Conservation (phyloP, 2,329 filamentous ascomycete genomes). For the Botrytis fragariae region DNA sequence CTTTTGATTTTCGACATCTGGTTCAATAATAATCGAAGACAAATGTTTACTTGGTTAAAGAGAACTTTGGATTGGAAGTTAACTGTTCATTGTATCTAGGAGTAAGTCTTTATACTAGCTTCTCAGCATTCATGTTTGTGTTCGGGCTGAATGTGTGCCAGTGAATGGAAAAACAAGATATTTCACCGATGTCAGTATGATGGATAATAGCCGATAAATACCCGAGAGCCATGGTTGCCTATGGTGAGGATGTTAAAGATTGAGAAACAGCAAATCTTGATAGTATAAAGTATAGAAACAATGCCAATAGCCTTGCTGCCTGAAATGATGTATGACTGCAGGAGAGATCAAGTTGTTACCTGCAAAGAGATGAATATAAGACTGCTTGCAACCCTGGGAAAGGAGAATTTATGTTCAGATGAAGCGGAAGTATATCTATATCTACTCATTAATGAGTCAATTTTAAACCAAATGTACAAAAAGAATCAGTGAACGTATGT, state of each 20-base stretch:
- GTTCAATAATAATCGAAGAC: background rate
- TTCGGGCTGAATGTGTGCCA: background rate
- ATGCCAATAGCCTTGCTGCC: background rate
- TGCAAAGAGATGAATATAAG: background rate
- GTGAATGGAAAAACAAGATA: background rate
- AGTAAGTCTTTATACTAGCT: background rate
- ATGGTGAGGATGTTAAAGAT: background rate
- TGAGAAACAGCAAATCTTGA: background rate
- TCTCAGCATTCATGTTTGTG: background rate
- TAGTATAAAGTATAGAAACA: background rate
- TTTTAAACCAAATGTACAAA: no score
- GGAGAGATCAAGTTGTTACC: background rate
- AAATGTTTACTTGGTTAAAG: background rate
- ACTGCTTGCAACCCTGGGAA: accelerated
- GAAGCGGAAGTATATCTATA: background rate
- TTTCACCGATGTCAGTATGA: background rate
- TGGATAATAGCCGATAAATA: background rate
- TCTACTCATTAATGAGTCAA: background rate
- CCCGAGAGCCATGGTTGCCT: background rate
- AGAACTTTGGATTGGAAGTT: background rate
- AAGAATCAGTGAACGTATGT: background rate
- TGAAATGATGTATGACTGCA: background rate
- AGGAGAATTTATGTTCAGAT: background rate
- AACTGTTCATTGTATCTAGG: background rate
- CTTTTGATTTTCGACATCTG: background rate